Percentiles rank a stretch among this genome's conserved stretches.
phyloP scores from a whole-genome alignment of 1,284 basidiomycete species.

The Pseudozyma hubeiensis region DNA sequence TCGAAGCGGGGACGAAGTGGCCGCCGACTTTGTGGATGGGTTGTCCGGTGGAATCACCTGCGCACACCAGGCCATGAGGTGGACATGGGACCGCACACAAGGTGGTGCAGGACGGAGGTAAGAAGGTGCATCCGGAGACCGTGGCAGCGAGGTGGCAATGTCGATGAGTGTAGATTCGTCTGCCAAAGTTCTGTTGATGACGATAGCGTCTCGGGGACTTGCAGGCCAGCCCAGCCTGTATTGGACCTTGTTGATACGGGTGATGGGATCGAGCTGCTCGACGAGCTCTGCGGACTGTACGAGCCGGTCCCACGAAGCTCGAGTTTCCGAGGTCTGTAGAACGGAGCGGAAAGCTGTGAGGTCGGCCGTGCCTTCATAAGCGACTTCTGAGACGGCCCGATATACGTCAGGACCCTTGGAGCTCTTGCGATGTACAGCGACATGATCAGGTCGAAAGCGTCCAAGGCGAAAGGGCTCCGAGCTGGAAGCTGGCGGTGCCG shows the following conservation, averaged over 20 bases:
- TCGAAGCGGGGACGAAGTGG: conserved; percentile 14
- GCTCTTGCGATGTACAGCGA: conserved; percentile 70
- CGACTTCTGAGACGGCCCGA: conserved; percentile 82
- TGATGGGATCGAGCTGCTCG: conserved; percentile 86
- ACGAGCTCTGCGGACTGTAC: conserved; percentile 85
- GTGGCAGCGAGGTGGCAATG: conserved; percentile 93
- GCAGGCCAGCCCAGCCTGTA: conserved; percentile 96
- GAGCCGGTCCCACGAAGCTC: conserved; percentile 82
- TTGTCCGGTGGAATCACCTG: conserved; percentile 74
- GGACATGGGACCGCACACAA: conserved; percentile 89
- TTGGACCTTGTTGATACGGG: conserved; percentile 86
- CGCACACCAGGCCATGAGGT: conserved; percentile 91
- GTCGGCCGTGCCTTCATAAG: conserved; percentile 75
- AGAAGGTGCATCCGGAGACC: conserved; percentile 88
- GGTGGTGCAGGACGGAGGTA: conserved; percentile 94
- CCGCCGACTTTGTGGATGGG: conserved; percentile 48
- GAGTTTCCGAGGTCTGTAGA: conserved; percentile 83
- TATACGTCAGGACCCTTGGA: conserved; percentile 79
- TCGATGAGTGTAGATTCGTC: conserved; percentile 79
- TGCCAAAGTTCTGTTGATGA: conserved; percentile 45
- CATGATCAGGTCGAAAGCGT: conserved; percentile 66
- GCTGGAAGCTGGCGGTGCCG: conserved; percentile 4
- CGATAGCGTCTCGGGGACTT: conserved; percentile 72
- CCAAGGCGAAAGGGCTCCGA: conserved; percentile 28
- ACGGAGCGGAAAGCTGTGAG: conserved; percentile 86